A percentile compares a stretch with the other conserved stretches of the same genome.
Evolutionary conservation across 495 filamentous ascomycete genomes (phyloP).

Genomic region (Penicillium tannophilum): DNA sequence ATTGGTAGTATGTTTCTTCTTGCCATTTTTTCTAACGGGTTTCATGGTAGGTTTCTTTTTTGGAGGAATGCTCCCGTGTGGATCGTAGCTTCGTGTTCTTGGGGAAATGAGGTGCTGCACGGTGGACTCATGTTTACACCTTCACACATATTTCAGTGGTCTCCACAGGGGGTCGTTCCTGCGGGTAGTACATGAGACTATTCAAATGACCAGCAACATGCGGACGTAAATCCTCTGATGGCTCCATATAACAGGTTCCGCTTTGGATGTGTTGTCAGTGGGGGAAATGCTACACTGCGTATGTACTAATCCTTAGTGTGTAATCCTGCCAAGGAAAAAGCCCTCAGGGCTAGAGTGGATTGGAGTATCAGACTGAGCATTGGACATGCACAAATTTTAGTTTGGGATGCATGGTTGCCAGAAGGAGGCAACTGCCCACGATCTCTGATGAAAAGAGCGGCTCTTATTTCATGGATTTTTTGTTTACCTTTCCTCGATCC

Average conservation of each 20-base stretch:
- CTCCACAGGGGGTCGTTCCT: neutral
- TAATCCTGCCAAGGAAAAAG: neutral
- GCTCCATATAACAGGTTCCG: slow-evolving; percentile 2
- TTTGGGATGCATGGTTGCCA: slow-evolving; percentile 21
- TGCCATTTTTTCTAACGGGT: too few relatives aligned
- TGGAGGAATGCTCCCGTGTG: neutral
- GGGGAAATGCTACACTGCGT: neutral
- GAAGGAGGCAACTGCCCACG: slow-evolving; percentile 24
- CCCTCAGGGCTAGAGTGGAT: neutral
- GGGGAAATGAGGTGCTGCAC: slow-evolving; percentile 4
- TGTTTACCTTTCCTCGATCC: slow-evolving; percentile 14
- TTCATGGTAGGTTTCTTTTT: neutral
- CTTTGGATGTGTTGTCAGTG: slow-evolving; percentile 7
- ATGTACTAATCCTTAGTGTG: neutral
- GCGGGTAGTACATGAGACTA: neutral
- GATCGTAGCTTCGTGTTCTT: slow-evolving; percentile 1
- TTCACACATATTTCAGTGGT: neutral
- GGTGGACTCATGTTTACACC: slow-evolving; percentile 7
- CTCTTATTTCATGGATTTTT: neutral
- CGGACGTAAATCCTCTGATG: neutral
- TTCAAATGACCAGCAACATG: neutral
- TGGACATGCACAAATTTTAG: neutral
- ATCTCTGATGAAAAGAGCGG: neutral
- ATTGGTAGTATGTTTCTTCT: too few relatives aligned
- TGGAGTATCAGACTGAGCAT: neutral